A percentile compares a stretch with the other conserved stretches of the same genome.
These are phyloP conservation scores for Mediolabrus comicus DNA, from an alignment of 108 stramenopile genomes.

Conservation along the genomic window DNA sequence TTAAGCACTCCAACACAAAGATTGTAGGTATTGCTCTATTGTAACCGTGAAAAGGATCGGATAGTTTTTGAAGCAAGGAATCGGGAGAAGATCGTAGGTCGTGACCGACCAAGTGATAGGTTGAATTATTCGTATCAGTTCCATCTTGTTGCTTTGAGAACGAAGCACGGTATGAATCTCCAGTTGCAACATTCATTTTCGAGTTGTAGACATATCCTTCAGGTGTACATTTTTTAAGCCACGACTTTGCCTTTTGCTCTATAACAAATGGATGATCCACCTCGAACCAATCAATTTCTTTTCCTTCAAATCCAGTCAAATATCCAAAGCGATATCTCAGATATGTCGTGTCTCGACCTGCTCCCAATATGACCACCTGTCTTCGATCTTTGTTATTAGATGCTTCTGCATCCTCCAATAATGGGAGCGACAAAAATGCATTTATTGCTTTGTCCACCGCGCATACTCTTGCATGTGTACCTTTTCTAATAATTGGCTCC, in stretches of 20 bases:
- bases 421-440: constrained; percentile 52
- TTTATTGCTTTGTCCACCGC: constrained; percentile 78
- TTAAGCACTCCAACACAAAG: constrained; percentile 76
- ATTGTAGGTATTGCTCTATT: constrained; percentile 53
- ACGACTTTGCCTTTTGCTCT: constrained; percentile 51
- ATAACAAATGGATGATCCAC: constrained; percentile 81
- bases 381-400: constrained; percentile 3
- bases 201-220: constrained; percentile 21
- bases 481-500: constrained; percentile 80
- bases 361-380: constrained; percentile 81
- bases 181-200: not conserved
- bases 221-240: constrained; percentile 28
- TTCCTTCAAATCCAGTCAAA: constrained; percentile 3
- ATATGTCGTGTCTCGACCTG: constrained; percentile 83
- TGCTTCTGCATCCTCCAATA: not conserved
- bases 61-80: constrained; percentile 50
- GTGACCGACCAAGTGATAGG: constrained; percentile 54
- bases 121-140: constrained; percentile 1
- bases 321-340: constrained; percentile 56
- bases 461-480: constrained; percentile 82
- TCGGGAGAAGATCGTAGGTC: constrained; percentile 59
- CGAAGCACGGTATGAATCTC: constrained; percentile 17
- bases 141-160: not conserved
- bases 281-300: constrained; percentile 71
- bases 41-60: constrained; percentile 37